Evolutionary conservation across 306 rosid genomes (phyloP).

Genomic region (Castanospermum australe): DNA sequence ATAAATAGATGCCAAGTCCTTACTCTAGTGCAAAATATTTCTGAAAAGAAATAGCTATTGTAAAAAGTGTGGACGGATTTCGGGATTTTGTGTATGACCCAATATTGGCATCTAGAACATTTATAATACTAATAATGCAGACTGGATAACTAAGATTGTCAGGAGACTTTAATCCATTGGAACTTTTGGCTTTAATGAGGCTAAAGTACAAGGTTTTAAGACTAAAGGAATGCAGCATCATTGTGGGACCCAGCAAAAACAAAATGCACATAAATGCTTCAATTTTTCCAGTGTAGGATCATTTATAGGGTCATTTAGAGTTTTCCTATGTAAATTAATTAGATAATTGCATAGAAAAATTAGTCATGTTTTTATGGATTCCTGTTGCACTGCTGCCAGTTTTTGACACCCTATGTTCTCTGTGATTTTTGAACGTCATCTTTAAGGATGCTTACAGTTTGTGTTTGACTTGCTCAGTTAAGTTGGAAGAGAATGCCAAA

Average conservation of each 20-base stretch:
- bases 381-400: neutral
- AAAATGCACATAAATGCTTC: neutral
- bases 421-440: neutral
- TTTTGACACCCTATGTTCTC: neutral
- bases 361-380: neutral
- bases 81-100: neutral
- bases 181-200: neutral
- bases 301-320: neutral
- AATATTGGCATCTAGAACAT: neutral
- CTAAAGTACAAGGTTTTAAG: neutral
- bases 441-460: conserved; percentile 27
- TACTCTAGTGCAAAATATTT: neutral
- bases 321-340: neutral
- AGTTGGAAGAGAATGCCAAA: conserved; percentile 79
- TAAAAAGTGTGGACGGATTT: neutral
- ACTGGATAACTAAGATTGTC: neutral
- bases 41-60: neutral
- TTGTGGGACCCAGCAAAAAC: neutral
- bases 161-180: neutral
- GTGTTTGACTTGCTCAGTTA: conserved; percentile 53
- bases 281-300: neutral
- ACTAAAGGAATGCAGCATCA: neutral
- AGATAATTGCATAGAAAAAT: neutral
- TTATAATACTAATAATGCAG: neutral
- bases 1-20: neutral